Evolutionary conservation across 2,329 filamentous ascomycete genomes (phyloP), one percentile per base, ranked within the genome.

Genomic region (Aureobasidium pullulans): DNA sequence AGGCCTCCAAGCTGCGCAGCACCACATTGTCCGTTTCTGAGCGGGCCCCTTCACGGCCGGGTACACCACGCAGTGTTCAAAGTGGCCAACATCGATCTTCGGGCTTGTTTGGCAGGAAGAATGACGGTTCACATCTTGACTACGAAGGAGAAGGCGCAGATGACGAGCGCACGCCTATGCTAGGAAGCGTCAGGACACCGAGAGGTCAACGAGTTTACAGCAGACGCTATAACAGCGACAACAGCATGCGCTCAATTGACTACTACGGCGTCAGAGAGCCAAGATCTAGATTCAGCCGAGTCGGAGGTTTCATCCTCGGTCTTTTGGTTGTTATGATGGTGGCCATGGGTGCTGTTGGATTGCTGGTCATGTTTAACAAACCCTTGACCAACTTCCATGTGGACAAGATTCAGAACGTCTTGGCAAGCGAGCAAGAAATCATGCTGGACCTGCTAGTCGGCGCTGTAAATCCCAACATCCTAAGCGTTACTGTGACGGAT

Each of bases 371-470:
- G 47, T 93, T 92, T 19, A 96, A 92, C 32, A 91, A 96, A 69
- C 89, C 92, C 6, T 81, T 99, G 49, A 82, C 84, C 29, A 84
- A 89, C 64, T 88, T 97, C 61, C 80, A 87, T 64, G 84, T 97
- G 46, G 78, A 87, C 59, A 86, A 87, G 63, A 90, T 99, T 65
- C 84, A 88, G 66, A 95, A 96, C 65, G 90, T 99, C 28, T 82
- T 97, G 50, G 92, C 92, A 2, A 96, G 90, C 66, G 90, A 96
- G 72, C 90, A 96, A 71, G 92, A 97, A 71, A 81, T 99, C 43
- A 96, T 99, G 84, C 83, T 97, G 67, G 93, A 99, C 72, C 76
- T 99, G 50, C 84, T 89, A 19, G 90, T 99, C 61, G 84, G 84
- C 65, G 94, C 93, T 0, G 81, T 93, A 66, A 99, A 99, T 70